Evolutionary conservation across 1,284 basidiomycete genomes (phyloP).

Genomic region (Cutaneotrichosporon cutaneum): DNA sequence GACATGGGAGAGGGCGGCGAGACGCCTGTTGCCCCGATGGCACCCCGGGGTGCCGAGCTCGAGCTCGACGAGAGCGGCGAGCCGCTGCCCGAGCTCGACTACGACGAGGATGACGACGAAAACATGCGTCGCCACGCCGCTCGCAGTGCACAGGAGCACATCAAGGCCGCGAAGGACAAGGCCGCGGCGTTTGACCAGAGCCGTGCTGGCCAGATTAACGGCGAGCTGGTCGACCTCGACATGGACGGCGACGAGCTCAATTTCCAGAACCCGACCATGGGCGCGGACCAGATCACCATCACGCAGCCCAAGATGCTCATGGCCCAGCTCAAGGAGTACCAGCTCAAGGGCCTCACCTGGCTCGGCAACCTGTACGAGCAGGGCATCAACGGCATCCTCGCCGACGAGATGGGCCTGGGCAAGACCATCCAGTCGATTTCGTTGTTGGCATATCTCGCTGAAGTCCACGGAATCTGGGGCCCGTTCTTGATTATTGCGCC

Average conservation of each 20-base stretch:
- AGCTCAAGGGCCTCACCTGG: slow-evolving; percentile 98
- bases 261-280: slow-evolving; percentile 97
- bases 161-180: slow-evolving; percentile 74
- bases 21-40: slow-evolving; percentile 20
- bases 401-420: slow-evolving; percentile 98
- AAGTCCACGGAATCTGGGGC: slow-evolving; percentile 98
- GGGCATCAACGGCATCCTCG: slow-evolving; percentile 97
- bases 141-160: slow-evolving; percentile 85
- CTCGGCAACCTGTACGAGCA: slow-evolving; percentile 97
- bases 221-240: slow-evolving; percentile 46
- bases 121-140: slow-evolving; percentile 87
- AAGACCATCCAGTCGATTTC: slow-evolving; percentile 99
- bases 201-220: slow-evolving; percentile 54
- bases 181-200: slow-evolving; percentile 83
- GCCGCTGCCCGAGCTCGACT: slow-evolving; percentile 77
- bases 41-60: slow-evolving; percentile 53
- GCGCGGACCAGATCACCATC: slow-evolving; percentile 80
- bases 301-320: slow-evolving; percentile 95
- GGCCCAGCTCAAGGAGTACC: slow-evolving; percentile 97
- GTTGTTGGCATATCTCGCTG: slow-evolving; percentile 91
- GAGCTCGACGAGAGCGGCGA: slow-evolving; percentile 53
- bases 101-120: slow-evolving; percentile 90
- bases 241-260: slow-evolving; percentile 90
- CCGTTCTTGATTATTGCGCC: slow-evolving; percentile 99
- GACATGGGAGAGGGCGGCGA: slow-evolving; percentile 61